Evolutionary conservation across 2,329 filamentous ascomycete genomes (phyloP), one percentile per base, ranked within the genome.

Genomic region (Pseudogymnoascus sp.): DNA sequence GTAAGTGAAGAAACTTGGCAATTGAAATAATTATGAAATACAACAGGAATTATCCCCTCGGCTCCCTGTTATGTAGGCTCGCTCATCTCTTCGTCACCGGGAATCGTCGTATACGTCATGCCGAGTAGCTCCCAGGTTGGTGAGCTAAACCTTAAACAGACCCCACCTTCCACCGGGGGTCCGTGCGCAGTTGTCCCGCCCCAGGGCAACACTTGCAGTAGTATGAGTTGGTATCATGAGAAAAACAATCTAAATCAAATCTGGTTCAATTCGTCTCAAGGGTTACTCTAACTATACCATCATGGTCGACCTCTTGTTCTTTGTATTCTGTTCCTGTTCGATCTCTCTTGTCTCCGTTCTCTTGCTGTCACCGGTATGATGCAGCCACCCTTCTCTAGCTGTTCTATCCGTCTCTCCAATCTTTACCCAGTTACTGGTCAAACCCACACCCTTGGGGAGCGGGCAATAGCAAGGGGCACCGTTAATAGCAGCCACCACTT

Each of bases 121-220:
- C 50, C 50, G 50, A 33, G 28, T 33, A 57, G 50, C 28, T 57
- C 47, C 28, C 50, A 57, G 15, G 50, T 33, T 4, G 17, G n/a
- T 33, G 28, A 57, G 28, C 50, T 57, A 57, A 57, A 57, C 50
- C 50, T 57, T 57, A 57, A 57, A 57, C 50, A 57, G 50, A 57
- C 50, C 21, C 10, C 50, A 57, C 9, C 50, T 57, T 31, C 21
- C 50, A 33, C 47, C n/a, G 21, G n/a, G 11, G 28, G 50, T 2
- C 28, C 50, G 47, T 57, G 47, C 47, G 35, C 28, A 21, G 17
- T 33, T 33, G 17, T 19, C 19, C 2, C 8, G n/a, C 21, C 19
- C 40, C 38, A 42, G 38, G 38, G 38, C 38, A 8, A 53, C 44
- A 53, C 44, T 17, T 31, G 42, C 23, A 23, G 23, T 53, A 17